These are phyloP conservation scores for Castanea mollissima DNA, from an alignment of 306 rosid genomes.

Conservation along the genomic window DNA sequence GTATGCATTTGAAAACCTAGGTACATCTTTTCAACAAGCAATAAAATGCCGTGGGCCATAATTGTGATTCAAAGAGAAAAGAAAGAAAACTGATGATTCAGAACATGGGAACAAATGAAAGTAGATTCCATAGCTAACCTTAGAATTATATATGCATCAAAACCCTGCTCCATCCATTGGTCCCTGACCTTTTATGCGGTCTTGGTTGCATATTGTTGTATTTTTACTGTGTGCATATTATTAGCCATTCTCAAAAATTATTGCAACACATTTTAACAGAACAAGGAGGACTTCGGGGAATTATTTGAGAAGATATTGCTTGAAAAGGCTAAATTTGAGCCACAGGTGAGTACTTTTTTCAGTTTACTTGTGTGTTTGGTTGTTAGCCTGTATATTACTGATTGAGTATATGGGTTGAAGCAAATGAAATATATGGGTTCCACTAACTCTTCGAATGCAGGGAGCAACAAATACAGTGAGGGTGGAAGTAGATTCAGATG, in stretches of 20 bases:
- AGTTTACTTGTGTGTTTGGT: neutral
- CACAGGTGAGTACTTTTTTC: slow-evolving; percentile 56
- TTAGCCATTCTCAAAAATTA: neutral
- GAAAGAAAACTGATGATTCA: neutral
- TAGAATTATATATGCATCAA: neutral
- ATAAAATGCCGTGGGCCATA: no score
- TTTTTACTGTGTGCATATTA: slow-evolving; percentile 9
- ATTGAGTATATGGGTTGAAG: neutral
- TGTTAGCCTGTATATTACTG: neutral
- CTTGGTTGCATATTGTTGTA: neutral
- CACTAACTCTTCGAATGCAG: slow-evolving; percentile 21
- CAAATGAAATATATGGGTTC: neutral
- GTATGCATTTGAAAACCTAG: neutral
- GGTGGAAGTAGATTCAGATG: slow-evolving; percentile 50
- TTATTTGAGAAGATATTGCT: slow-evolving; percentile 51
- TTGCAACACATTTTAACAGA: slow-evolving; percentile 38
- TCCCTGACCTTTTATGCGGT: slow-evolving; percentile 7
- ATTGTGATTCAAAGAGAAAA: no score
- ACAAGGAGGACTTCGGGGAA: slow-evolving; percentile 54
- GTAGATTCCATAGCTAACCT: neutral
- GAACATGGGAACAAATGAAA: neutral
- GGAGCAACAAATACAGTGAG: slow-evolving; percentile 39
- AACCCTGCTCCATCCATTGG: neutral
- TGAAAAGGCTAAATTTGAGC: slow-evolving; percentile 56
- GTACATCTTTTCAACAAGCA: neutral